Percentiles rank a stretch among this genome's conserved stretches.
Conservation (phyloP, 305 asterid genomes). For the Petunia hybrid region DNA sequence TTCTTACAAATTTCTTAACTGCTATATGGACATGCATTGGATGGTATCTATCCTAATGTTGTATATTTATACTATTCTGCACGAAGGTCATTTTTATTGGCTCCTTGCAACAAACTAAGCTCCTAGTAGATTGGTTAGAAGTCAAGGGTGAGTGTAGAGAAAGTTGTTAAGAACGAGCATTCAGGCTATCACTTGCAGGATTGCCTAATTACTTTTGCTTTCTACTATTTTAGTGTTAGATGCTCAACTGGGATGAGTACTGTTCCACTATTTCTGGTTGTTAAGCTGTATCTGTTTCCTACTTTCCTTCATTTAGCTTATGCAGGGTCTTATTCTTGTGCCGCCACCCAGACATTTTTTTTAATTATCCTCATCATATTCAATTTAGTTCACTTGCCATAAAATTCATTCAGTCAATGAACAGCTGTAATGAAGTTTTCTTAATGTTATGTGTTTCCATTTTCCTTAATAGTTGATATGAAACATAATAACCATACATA, state of each 20-base stretch:
- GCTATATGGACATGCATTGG: not conserved
- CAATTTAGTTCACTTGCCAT: not conserved
- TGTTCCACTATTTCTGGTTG: slow-evolving; percentile 16
- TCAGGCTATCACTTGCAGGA: too few relatives aligned
- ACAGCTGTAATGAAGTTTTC: slow-evolving; percentile 21
- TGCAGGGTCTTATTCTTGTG: slow-evolving; percentile 7
- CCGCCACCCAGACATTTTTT: not conserved
- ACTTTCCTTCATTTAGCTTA: slow-evolving; percentile 11
- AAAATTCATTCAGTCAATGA: not conserved
- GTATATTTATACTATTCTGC: too few relatives aligned
- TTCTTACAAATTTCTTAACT: not conserved
- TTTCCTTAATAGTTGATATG: not conserved
- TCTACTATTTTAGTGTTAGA: not conserved
- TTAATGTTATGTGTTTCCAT: not conserved
- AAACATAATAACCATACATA: slow-evolving; percentile 2
- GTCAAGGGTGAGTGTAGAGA: too few relatives aligned
- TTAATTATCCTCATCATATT: not conserved
- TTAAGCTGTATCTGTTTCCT: not conserved
- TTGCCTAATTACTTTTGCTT: slow-evolving; percentile 1
- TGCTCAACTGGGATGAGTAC: slow-evolving; percentile 15
- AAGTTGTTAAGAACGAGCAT: too few relatives aligned
- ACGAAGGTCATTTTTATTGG: too few relatives aligned
- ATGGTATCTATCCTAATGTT: too few relatives aligned
- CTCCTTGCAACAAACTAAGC: too few relatives aligned
- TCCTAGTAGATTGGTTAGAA: too few relatives aligned